Percentiles rank a stretch among this genome's conserved stretches.
Evolutionary conservation across 2,329 filamentous ascomycete species (phyloP).

Genomic region (Myriosclerotinia curreyana): DNA sequence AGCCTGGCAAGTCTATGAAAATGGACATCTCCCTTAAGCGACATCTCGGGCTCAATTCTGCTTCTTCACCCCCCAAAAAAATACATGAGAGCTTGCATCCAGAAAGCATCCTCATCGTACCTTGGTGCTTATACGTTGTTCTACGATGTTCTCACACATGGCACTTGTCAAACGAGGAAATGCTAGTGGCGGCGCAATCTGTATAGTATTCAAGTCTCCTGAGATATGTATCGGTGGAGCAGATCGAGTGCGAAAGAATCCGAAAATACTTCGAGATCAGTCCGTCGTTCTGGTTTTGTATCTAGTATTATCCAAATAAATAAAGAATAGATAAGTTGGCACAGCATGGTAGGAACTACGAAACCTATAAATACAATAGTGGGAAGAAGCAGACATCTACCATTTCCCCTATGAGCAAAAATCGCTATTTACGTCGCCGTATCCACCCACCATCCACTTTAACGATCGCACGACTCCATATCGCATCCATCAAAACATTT

Average conservation of each 20-base stretch:
- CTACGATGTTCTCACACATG: too few species aligned
- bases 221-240: not conserved
- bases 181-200: not conserved
- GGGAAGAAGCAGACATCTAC: not conserved
- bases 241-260: not conserved
- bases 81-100: not conserved
- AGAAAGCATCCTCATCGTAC: not conserved
- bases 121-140: not conserved
- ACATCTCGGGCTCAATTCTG: not conserved
- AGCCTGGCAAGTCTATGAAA: not conserved
- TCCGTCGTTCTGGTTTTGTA: not conserved
- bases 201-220: not conserved
- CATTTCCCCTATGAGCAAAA: not conserved
- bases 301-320: not conserved
- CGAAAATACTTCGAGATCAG: not conserved
- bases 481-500: not conserved
- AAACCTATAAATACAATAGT: not conserved
- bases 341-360: not conserved
- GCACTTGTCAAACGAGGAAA: too few species aligned
- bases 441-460: not conserved
- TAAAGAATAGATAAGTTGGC: not conserved
- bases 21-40: not conserved
- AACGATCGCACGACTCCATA: not conserved
- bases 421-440: not conserved
- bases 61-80: not conserved